Base-by-base conservation (phyloP, 2,329 filamentous ascomycete species). In the Plectosphaerella cucumerina region DNA sequence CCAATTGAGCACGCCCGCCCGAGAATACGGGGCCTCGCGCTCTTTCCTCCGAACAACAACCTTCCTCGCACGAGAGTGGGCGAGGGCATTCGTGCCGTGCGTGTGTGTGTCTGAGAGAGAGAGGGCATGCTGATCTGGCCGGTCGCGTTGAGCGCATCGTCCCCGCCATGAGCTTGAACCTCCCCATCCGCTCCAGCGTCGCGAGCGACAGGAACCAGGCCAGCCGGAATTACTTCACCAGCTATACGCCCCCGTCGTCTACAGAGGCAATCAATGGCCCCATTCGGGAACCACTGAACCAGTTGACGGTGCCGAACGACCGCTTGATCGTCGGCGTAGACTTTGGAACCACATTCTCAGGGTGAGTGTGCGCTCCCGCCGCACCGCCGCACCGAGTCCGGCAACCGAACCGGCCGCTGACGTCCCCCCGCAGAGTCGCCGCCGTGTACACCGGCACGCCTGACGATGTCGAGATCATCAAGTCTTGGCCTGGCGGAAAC, bases 401-500 rank as follows among this genome's bases (percentile, higher is more conserved):
- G n/a, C n/a, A n/a, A n/a, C n/a, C 35, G 5, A 33, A 14, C 17
- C 20, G 26, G 34, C 22, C 33, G 22, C 23, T 17, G 33, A 14
- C 15, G 20, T 49, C 41, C 23, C 17, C 10, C 26, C 21, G 34
- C 12, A 84, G 82, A 50, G 86, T 89, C 52, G 86, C 87, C 6
- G 84, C 85, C 26, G 85, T 89, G 4, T 89, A 90, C 60, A 87
- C 85, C 14, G 86, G 83, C 4, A 89, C 84, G 2, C 87, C 88
- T 12, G 87, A 92, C 65, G 88, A 91, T 65, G 76, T 92, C 52
- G 87, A 91, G 64, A 89, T 91, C 60, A 90, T 92, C 72, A 91
- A 90, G 72, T 86, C 82, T 14, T 93, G 89, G 89, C 88, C 89
- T 0, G 89, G 89, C 22, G 87, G 87, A 23, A 91, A 92, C 62